Conservation (phyloP, 805 yeast genomes). For the Pichia deserticola region DNA sequence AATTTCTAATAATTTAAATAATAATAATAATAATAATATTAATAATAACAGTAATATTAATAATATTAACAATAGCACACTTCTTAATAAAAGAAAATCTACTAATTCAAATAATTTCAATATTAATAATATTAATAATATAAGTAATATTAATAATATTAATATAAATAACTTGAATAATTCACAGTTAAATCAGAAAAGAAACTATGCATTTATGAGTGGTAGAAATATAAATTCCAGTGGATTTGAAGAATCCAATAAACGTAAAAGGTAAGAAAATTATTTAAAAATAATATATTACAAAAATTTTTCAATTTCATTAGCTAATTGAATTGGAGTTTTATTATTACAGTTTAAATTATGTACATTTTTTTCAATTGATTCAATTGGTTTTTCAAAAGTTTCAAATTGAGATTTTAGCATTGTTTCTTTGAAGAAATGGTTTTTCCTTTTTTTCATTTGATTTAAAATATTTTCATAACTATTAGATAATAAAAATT, state of each 20-base stretch:
- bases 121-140: constrained; percentile 8
- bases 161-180: not conserved
- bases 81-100: too few species aligned
- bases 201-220: constrained; percentile 12
- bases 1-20: not conserved
- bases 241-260: constrained; percentile 3
- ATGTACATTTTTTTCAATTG: constrained; percentile 11
- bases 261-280: not conserved
- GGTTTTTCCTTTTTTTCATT: constrained; percentile 58
- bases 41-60: not conserved
- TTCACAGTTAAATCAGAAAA: constrained; percentile 5
- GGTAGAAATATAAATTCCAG: not conserved
- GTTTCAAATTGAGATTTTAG: constrained; percentile 68
- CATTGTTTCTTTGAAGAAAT: constrained; percentile 86
- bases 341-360: constrained; percentile 18
- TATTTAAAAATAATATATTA: too few species aligned
- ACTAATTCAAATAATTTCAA: not conserved
- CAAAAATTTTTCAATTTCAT: constrained; percentile 1
- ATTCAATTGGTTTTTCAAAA: constrained; percentile 56
- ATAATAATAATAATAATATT: not conserved
- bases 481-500: constrained; percentile 62
- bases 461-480: constrained; percentile 54
- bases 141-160: not conserved
- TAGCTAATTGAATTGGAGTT: constrained; percentile 10
- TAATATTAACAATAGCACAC: not conserved